Conservation (phyloP, 495 filamentous ascomycete genomes). For the Pyronema omphalodes region DNA sequence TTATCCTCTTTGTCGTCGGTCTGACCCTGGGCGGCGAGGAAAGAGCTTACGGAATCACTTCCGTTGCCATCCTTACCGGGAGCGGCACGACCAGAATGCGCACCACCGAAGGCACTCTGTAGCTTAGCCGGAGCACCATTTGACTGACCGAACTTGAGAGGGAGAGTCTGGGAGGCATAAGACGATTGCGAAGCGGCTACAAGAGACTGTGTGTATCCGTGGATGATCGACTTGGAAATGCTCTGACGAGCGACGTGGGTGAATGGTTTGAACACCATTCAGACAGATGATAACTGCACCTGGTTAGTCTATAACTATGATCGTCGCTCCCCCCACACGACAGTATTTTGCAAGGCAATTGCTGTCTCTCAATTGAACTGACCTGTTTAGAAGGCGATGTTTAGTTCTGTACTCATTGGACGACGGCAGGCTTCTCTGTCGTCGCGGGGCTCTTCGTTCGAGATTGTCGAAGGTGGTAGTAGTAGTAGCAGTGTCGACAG, state of each 20-base stretch:
- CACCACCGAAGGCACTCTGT: conserved; percentile 40
- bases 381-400: background rate
- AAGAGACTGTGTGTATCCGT: conserved; percentile 94
- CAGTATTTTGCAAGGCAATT: background rate
- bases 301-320: background rate
- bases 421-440: background rate
- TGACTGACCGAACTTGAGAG: conserved; percentile 32
- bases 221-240: conserved; percentile 86
- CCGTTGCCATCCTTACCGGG: conserved; percentile 56
- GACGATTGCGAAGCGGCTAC: conserved; percentile 86
- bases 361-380: background rate
- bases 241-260: conserved; percentile 91
- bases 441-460: background rate
- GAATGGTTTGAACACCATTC: conserved; percentile 69
- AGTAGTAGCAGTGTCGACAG: background rate
- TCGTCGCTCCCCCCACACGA: background rate
- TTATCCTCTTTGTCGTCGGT: conserved; percentile 16
- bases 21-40: conserved; percentile 15
- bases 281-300: conserved; percentile 27
- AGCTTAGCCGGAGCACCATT: conserved; percentile 33
- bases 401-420: conserved; percentile 1
- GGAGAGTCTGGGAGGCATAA: conserved; percentile 55
- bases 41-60: conserved; percentile 23
- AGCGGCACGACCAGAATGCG: conserved; percentile 41
- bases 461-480: background rate